These are phyloP conservation scores for Penicilliopsis zonata DNA, from an alignment of 495 filamentous ascomycete species.

Conservation along the genomic window DNA sequence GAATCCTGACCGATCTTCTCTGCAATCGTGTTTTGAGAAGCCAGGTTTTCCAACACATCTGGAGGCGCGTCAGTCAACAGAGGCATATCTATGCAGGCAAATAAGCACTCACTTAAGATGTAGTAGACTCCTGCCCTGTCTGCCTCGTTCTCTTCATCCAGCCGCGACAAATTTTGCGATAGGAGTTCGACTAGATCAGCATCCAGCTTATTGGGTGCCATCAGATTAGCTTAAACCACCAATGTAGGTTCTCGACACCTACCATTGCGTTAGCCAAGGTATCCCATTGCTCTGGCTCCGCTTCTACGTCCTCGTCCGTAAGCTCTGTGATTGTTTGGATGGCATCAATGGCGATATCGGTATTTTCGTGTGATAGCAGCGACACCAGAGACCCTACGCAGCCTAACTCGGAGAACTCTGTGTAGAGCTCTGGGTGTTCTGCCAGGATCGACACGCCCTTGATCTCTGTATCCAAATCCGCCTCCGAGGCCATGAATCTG, in stretches of 20 bases:
- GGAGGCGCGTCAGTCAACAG: too few relatives aligned
- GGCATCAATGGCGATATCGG: conserved; percentile 87
- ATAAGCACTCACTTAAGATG: conserved; percentile 45
- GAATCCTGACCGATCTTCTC: conserved; percentile 60
- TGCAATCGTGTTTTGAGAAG: conserved; percentile 52
- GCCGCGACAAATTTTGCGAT: conserved; percentile 65
- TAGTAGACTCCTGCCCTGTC: conserved; percentile 83
- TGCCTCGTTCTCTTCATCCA: conserved; percentile 68
- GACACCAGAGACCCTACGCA: conserved; percentile 64
- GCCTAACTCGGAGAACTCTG: conserved; percentile 70
- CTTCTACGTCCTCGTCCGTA: conserved; percentile 87
- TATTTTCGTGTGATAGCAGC: conserved; percentile 87
- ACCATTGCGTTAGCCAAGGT: conserved; percentile 68
- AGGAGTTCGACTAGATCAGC: conserved; percentile 76
- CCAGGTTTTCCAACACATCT: conserved; percentile 75
- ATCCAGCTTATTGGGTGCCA: conserved; percentile 39
- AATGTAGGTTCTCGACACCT: conserved; percentile 7
- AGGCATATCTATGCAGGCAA: too few relatives aligned
- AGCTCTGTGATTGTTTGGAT: conserved; percentile 88
- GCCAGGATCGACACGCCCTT: conserved; percentile 79
- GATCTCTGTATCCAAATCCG: conserved; percentile 82
- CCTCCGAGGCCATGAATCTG: conserved; percentile 74
- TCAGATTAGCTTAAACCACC: too few relatives aligned
- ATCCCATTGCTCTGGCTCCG: conserved; percentile 75
- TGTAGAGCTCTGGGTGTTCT: conserved; percentile 77